Conservation (phyloP, 139 green algal genomes). For the Nannochloris sp. region DNA sequence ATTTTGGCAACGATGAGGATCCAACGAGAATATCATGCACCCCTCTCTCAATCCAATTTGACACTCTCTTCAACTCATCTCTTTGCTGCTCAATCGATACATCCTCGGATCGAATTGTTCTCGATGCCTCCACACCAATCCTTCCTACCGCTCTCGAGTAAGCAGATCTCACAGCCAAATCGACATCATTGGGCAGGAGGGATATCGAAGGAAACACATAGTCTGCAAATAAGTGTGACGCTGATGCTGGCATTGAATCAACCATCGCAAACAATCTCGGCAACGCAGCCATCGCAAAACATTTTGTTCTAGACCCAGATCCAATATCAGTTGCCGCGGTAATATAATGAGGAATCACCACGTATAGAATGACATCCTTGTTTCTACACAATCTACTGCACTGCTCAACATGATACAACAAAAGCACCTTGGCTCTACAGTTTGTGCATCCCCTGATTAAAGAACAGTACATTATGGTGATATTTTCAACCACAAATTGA, state of each 20-base stretch:
- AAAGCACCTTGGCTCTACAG: constrained; percentile 3
- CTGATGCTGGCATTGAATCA: constrained; percentile 33
- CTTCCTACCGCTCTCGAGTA: not conserved
- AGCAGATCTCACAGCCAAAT: constrained; percentile 56
- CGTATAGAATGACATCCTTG: constrained; percentile 72
- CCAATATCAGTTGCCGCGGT: constrained; percentile 22
- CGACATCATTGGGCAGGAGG: constrained; percentile 68
- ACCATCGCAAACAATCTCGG: constrained; percentile 28
- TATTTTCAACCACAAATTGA: constrained; percentile 21
- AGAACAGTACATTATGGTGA: constrained; percentile 63
- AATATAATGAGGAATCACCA: constrained; percentile 75
- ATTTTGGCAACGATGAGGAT: constrained; percentile 36
- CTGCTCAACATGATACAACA: constrained; percentile 54
- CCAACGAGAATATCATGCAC: constrained; percentile 72
- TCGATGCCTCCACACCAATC: not conserved
- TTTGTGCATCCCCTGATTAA: constrained; percentile 52
- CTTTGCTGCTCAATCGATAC: constrained; percentile 18
- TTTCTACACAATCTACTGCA: constrained; percentile 36
- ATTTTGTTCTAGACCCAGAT: constrained; percentile 28
- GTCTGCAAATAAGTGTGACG: constrained; percentile 76
- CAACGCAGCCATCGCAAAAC: constrained; percentile 40
- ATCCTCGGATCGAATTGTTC: not conserved
- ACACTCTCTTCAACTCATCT: constrained; percentile 29
- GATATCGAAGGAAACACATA: constrained; percentile 89
- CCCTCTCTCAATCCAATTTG: constrained; percentile 50